Conservation (phyloP, 169 alveolate genomes). For the Theileria orientalis region DNA sequence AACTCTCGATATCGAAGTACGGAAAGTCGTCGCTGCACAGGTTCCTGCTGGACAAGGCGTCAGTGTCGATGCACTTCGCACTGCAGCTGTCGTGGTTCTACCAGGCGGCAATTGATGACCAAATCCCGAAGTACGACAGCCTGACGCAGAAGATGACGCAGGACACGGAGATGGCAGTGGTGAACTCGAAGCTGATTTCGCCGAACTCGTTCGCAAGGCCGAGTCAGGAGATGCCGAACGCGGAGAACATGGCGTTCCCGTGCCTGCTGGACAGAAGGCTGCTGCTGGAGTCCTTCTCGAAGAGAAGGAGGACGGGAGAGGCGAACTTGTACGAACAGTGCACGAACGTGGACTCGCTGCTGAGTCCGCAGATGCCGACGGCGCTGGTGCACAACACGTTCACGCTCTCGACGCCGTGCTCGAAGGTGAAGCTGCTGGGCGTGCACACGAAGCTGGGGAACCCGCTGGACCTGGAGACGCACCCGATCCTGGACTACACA, state of each 20-base stretch:
- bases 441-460: conserved; percentile 77
- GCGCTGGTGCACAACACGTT: conserved; percentile 52
- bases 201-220: conserved; percentile 20
- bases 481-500: conserved; percentile 68
- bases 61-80: conserved; percentile 86
- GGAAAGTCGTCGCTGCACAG: conserved; percentile 77
- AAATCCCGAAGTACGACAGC: conserved; percentile 69
- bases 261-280: conserved; percentile 62
- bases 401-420: conserved; percentile 53
- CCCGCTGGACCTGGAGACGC: conserved; percentile 70
- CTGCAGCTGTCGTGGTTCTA: conserved; percentile 84
- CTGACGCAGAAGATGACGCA: conserved; percentile 84
- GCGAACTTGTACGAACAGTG: background rate
- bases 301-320: background rate
- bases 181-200: conserved; percentile 80
- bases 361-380: conserved; percentile 51
- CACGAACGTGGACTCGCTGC: conserved; percentile 37
- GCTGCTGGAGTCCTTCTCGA: conserved; percentile 32
- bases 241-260: conserved; percentile 66
- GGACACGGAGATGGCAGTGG: conserved; percentile 90
- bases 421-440: conserved; percentile 73
- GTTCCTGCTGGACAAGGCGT: conserved; percentile 81
- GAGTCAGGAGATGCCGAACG: conserved; percentile 9
- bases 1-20: conserved; percentile 67
- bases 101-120: conserved; percentile 81